Conservation (phyloP, 148 eudicot species). For the Chenopodium berlandieri region DNA sequence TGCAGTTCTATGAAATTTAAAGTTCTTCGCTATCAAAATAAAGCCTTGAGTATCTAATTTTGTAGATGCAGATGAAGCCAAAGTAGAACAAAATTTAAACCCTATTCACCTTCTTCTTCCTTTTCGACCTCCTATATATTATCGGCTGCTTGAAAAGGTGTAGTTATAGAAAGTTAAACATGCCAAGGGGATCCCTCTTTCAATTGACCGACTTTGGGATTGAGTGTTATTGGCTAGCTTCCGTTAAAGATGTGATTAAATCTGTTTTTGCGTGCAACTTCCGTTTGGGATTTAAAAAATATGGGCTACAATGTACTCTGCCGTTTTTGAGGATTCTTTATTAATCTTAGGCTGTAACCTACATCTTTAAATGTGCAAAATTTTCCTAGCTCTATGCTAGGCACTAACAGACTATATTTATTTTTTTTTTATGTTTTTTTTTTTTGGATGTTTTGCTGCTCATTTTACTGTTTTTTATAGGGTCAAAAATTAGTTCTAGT, state of each 20-base stretch:
- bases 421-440: constrained; percentile 18
- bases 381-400: constrained; percentile 46
- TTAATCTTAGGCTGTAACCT: not conserved
- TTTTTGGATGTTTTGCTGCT: no score
- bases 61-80: not conserved
- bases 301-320: not conserved
- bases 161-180: no score
- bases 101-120: no score
- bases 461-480: no score
- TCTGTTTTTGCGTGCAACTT: not conserved
- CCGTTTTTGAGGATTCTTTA: not conserved
- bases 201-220: not conserved
- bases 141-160: not conserved
- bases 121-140: no score
- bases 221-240: not conserved
- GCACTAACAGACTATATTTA: constrained; percentile 59
- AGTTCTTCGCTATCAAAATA: not conserved
- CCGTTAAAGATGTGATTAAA: not conserved
- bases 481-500: no score
- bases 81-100: no score
- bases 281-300: no score
- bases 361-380: not conserved
- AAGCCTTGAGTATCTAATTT: not conserved
- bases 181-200: not conserved
- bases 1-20: not conserved